Base-by-base conservation (phyloP, 2,329 filamentous ascomycete species). In the Thielaviopsis musarum region DNA sequence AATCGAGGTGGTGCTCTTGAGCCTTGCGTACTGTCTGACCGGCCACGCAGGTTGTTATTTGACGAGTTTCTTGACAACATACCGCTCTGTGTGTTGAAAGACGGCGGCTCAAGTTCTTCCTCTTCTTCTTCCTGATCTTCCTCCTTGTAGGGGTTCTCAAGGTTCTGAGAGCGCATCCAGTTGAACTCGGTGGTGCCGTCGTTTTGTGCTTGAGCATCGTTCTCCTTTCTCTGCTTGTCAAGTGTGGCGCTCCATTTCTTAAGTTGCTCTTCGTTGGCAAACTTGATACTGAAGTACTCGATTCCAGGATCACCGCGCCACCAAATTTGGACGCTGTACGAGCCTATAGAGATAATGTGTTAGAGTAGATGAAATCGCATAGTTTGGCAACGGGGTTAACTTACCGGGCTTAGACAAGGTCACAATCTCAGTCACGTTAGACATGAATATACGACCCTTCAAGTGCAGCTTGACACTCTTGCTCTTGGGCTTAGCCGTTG, bases 381-480 rank as follows among this genome's bases (percentile, higher is more conserved):
- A 5, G 30, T 22, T 12, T 54, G 30, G 21, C 45, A 48, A 24
- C 38, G 19, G 19, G 28, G 24, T 10, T 5, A 13, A 69, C 80
- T 68, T 80, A 94, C 91, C 90, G 71, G 89, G 88, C 70, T 91
- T 95, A 56, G 85, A 83, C 62, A 93, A 77, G 19, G 87, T 91
- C 51, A 95, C 77, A n/a, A 95, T 85, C 70, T 96, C 89, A 48
- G 91, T 97, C 59, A 98, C 91, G 68, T 98, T 98, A 65, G 91
- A 90, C 91, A 98, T 97, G 73, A 96, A 97, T 66, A 98, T 98
- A 57, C 93, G 83, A 48, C 93, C 93, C 72, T 98, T 98, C 30
- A 98, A 78, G 71, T 96, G 91, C 62, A 97, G 77, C 71, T 91
- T 95, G 51, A 85, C 86, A 66, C 82, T 87, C 69, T 81, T 82